Evolutionary conservation across 371 early-diverging fungal species (phyloP), one percentile per base, ranked within the genome.

Genomic region (Apophysomyces trapeziformis): DNA sequence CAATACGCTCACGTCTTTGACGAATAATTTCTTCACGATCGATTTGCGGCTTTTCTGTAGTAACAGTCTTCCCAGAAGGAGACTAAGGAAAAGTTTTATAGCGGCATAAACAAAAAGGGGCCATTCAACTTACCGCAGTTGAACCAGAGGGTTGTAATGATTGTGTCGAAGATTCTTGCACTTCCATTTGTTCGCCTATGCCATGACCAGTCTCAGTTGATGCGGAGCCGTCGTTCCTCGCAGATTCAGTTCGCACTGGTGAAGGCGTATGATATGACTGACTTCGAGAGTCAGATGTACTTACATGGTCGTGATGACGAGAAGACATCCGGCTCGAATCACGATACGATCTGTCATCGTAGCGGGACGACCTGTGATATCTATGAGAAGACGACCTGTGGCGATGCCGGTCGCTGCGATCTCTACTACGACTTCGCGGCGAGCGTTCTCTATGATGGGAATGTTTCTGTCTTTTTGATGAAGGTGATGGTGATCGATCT

Each of bases 1-100:
- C 87, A n/a, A 93, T 79, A 38, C 89, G 77, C 69, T 92, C 92
- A 58, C 86, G 82, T 21, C 92, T 73, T 68, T 88, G 86, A 39
- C 89, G 84, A 59, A 82, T 70, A 63, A 87, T 87, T 71, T 90
- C 91, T 61, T 90, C 90, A 18, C 72, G 71, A 21, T 80, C 75
- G 57, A 67, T 38, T 39, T 39, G 62, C 18, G 57, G 36, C 21
- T 65, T 50, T 47, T 62, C 59, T 7, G 61, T 60, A 5, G 63
- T 64, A 38, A 66, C 50, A 44, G 66, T 63, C 54, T 63, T 61
- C 13, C 47, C 57, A 7, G 54, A 47, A 21, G 37, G 8, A 50
- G 21, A 37, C 12, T 63, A 56, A 60, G 9, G 57, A 41, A 38
- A 16, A 56, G 39, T 38, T 0, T 50, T 43, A 46, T 46, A 57